phyloP scores from a whole-genome alignment of 208 protist genomes.

The Trypanosomatidae sp. region DNA sequence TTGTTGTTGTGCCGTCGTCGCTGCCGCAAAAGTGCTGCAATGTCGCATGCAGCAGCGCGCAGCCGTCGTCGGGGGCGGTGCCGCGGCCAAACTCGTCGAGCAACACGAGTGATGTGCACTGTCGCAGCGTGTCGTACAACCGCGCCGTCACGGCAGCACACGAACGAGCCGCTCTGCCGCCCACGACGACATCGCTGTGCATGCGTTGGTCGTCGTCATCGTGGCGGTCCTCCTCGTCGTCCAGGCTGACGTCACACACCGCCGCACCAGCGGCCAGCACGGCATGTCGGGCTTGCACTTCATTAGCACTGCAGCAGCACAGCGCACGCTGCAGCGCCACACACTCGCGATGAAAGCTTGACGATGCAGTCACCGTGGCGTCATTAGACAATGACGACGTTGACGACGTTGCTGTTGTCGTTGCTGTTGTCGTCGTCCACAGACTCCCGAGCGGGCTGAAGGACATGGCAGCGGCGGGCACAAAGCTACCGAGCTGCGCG shows the following conservation, averaged over 20 bases:
- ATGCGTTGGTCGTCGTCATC: neutral
- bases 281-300: neutral
- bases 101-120: slow-evolving; percentile 53
- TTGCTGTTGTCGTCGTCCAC: neutral
- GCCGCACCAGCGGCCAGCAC: too few relatives aligned
- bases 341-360: slow-evolving; percentile 66
- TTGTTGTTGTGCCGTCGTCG: neutral
- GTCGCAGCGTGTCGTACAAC: slow-evolving; percentile 4
- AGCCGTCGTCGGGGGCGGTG: slow-evolving; percentile 75
- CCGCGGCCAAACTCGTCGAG: slow-evolving; percentile 94
- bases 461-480: slow-evolving; percentile 54
- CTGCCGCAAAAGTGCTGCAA: slow-evolving; percentile 7
- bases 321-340: slow-evolving; percentile 48
- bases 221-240: neutral
- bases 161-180: neutral
- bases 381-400: neutral
- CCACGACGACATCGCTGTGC: neutral
- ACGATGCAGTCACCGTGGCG: slow-evolving; percentile 4
- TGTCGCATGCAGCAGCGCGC: slow-evolving; percentile 57
- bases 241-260: neutral
- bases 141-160: slow-evolving; percentile 2
- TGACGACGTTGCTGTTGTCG: neutral
- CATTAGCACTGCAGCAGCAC: slow-evolving; percentile 7
- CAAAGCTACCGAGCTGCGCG: slow-evolving; percentile 88
- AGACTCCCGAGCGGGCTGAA: slow-evolving; percentile 29